phyloP scores from a whole-genome alignment of 1,284 basidiomycete species.

The Trametes sp. region DNA sequence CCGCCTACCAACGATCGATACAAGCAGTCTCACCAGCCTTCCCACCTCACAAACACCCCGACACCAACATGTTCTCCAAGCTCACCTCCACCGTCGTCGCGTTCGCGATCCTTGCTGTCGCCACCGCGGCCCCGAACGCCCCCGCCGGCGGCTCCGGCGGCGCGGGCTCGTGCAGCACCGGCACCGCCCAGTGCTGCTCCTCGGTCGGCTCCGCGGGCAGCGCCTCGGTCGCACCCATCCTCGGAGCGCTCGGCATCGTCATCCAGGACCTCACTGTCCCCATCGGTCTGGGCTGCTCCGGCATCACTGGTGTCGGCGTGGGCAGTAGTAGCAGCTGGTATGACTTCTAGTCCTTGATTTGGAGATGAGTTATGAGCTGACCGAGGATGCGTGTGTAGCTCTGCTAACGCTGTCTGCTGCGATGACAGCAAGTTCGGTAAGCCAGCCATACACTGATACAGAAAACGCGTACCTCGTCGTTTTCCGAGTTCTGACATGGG shows the following conservation, averaged over 20 bases:
- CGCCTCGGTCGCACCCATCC: constrained; percentile 14
- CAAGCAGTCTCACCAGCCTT: background rate
- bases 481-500: background rate
- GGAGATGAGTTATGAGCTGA: background rate
- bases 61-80: background rate
- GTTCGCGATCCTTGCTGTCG: constrained; percentile 4
- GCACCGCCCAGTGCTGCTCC: constrained; percentile 38
- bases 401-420: constrained; percentile 18
- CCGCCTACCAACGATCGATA: background rate
- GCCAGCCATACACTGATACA: background rate
- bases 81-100: background rate
- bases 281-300: constrained; percentile 37
- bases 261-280: constrained; percentile 30
- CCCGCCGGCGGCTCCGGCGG: background rate
- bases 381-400: background rate
- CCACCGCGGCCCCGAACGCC: constrained; percentile 1
- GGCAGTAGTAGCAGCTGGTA: constrained; percentile 33
- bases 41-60: background rate
- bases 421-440: constrained; percentile 15
- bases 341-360: background rate
- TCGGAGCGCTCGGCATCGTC: constrained; percentile 33
- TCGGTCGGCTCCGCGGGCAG: constrained; percentile 24
- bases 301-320: constrained; percentile 33
- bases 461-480: background rate
- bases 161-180: constrained; percentile 31